Base-by-base conservation (phyloP, 2,329 filamentous ascomycete genomes). In the Xylariaceae sp. region DNA sequence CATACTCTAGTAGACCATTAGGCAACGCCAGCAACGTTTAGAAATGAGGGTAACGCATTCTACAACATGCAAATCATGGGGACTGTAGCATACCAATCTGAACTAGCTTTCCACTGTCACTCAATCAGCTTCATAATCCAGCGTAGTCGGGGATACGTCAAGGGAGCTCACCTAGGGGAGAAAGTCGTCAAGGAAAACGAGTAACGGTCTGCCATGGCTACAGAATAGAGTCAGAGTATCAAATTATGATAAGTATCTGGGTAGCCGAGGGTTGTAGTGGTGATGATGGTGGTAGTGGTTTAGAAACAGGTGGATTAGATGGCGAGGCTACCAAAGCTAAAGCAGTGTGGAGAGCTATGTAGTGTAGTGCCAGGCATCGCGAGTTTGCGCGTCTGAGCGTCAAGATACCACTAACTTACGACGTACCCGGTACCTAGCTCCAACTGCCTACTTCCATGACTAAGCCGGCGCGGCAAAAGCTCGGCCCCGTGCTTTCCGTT, bases 151-250 rank as follows among this genome's bases (percentile, higher is more conserved):
- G 44, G 43, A 59, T 60, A 61, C 56, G 52, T 59, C 58, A 63
- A 60, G 67, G 66, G 64, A 73, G 72, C 86, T 78, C 87, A 96
- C 95, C 93, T 99, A 76, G 95, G 95, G 72, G 95, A 98, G 88
- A 99, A 99, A 65, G 95, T 99, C 64, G 95, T 99, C 75, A 99
- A 85, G 58, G 95, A 99, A 87, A 99, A 99, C 53, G 93, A 97
- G 79, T 99, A 99, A 82, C 95, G 86, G 79, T 99, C 95, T 73
- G 95, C 93, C 93, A 99, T 99, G 74, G 65, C 81, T 69, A 57
- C 60, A 43, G 57, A 53, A 47, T 50, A 44, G 29, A 48, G 54
- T 65, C 47, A 48, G 46, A 42, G 46, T 53, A 56, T 57, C 45
- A 42, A 44, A 49, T 52, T 57, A 46, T 54, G 52, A 50, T 23